A percentile compares a stretch with the other conserved stretches of the same genome.
phyloP scores from a whole-genome alignment of 164 flowering plant genomes.

The Buxus sempervirens region DNA sequence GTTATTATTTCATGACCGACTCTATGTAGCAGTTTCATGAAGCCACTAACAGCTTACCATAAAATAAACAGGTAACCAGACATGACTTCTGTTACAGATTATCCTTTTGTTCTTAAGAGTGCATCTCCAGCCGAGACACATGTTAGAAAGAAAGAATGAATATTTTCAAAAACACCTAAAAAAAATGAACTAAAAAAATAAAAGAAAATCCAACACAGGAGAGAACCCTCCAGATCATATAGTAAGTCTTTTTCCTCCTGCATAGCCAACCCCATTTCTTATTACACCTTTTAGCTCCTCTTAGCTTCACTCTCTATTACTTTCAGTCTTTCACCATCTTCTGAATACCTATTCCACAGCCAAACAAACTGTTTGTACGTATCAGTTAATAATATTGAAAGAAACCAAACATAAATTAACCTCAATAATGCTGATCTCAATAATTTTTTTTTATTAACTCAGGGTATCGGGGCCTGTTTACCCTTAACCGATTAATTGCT shows the following conservation, averaged over 20 bases:
- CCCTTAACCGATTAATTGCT: too few species aligned
- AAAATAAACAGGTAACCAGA: conserved; percentile 23
- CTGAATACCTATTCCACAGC: conserved; percentile 60
- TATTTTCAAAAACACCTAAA: conserved; percentile 11
- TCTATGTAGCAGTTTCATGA: conserved; percentile 2
- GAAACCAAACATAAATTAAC: too few species aligned
- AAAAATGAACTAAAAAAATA: not conserved
- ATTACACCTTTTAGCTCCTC: not conserved
- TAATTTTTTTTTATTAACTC: too few species aligned
- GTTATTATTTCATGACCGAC: not conserved
- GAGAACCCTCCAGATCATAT: conserved; percentile 1
- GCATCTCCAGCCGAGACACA: conserved; percentile 12
- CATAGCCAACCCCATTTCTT: not conserved
- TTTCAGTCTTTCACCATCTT: conserved; percentile 27
- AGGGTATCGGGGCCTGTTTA: too few species aligned
- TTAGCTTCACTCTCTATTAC: conserved; percentile 24
- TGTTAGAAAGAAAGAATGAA: conserved; percentile 27
- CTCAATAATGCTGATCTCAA: too few species aligned
- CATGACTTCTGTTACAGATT: conserved; percentile 9
- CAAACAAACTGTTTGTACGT: conserved; percentile 58
- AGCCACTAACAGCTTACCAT: conserved; percentile 19
- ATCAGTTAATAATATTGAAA: conserved; percentile 26
- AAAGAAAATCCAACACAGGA: not conserved
- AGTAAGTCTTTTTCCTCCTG: not conserved
- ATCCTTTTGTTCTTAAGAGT: conserved; percentile 5